Percentiles rank a stretch among this genome's conserved stretches.
Conservation (phyloP, 2,329 filamentous ascomycete species). For the Xylariomycetidae sp. region DNA sequence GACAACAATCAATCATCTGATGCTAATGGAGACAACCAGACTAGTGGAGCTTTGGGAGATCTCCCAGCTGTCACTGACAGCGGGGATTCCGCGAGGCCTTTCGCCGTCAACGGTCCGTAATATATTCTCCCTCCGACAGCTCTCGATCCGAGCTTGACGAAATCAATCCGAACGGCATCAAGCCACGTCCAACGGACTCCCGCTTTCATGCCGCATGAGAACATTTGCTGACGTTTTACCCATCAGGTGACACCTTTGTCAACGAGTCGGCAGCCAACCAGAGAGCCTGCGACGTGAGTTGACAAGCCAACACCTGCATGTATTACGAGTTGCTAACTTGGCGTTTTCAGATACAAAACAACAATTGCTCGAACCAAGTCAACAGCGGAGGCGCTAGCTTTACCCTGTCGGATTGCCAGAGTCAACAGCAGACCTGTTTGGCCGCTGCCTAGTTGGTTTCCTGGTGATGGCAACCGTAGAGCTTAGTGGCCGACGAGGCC, state of each 20-base stretch:
- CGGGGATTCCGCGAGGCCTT: constrained; percentile 40
- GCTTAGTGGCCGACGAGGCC: constrained; percentile 1
- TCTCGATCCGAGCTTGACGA: too few species aligned
- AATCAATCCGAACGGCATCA: too few species aligned
- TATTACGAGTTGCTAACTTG: too few species aligned
- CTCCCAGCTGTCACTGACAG: constrained; percentile 18
- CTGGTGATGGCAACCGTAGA: too few species aligned
- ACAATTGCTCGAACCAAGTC: constrained; percentile 51
- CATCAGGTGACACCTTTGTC: constrained; percentile 45
- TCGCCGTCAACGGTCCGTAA: constrained; percentile 52
- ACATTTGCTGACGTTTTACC: too few species aligned
- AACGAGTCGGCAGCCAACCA: constrained; percentile 51
- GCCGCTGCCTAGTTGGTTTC: constrained; percentile 7
- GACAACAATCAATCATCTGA: constrained; percentile 9
- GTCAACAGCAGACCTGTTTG: constrained; percentile 35
- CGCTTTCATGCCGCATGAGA: too few species aligned
- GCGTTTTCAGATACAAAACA: constrained; percentile 56
- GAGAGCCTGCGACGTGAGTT: constrained; percentile 48
- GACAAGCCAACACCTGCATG: constrained; percentile 3
- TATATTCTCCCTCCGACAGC: too few species aligned
- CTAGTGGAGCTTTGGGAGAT: too few species aligned
- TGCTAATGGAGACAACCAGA: constrained; percentile 11
- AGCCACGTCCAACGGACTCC: too few species aligned
- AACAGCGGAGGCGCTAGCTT: constrained; percentile 44
- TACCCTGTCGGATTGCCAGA: constrained; percentile 47